Evolutionary conservation across 495 filamentous ascomycete species (phyloP).

Genomic region (Aspergillus sparsus): DNA sequence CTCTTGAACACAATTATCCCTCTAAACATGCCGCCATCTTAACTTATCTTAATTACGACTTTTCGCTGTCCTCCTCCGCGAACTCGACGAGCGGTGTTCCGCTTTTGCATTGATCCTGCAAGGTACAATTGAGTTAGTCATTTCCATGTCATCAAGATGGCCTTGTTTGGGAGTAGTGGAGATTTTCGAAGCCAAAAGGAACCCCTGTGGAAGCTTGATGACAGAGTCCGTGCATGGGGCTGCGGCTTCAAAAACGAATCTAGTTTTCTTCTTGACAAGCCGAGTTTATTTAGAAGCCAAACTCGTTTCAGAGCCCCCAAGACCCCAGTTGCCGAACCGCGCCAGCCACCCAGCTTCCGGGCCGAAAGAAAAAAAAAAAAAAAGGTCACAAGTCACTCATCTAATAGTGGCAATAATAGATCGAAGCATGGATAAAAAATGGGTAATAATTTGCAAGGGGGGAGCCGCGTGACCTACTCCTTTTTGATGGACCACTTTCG

Average conservation of each 20-base stretch:
- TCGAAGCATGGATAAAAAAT: slow-evolving; percentile 11
- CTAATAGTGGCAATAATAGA: slow-evolving; percentile 15
- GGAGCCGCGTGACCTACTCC: slow-evolving; percentile 65
- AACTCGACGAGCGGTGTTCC: slow-evolving; percentile 61
- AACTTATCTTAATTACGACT: background rate
- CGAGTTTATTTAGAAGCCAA: slow-evolving; percentile 2
- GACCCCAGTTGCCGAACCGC: slow-evolving; percentile 10
- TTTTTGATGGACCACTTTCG: slow-evolving; percentile 78
- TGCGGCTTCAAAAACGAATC: background rate
- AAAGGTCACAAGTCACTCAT: slow-evolving; percentile 5
- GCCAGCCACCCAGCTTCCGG: slow-evolving; percentile 3
- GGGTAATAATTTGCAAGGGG: slow-evolving; percentile 9
- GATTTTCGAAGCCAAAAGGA: slow-evolving; percentile 19
- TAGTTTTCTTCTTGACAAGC: background rate
- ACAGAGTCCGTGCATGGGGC: slow-evolving; percentile 18
- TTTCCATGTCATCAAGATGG: background rate
- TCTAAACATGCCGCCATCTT: background rate
- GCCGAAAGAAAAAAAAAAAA: background rate
- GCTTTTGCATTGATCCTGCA: slow-evolving; percentile 59
- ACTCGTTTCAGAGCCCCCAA: slow-evolving; percentile 8
- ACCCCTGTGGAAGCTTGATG: slow-evolving; percentile 21
- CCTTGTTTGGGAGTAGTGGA: slow-evolving; percentile 5
- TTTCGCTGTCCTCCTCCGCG: slow-evolving; percentile 30
- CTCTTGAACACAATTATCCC: background rate
- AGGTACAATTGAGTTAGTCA: slow-evolving; percentile 32